Conservation (phyloP, 257 asterid species). For the Jaltomata sinuosa region DNA sequence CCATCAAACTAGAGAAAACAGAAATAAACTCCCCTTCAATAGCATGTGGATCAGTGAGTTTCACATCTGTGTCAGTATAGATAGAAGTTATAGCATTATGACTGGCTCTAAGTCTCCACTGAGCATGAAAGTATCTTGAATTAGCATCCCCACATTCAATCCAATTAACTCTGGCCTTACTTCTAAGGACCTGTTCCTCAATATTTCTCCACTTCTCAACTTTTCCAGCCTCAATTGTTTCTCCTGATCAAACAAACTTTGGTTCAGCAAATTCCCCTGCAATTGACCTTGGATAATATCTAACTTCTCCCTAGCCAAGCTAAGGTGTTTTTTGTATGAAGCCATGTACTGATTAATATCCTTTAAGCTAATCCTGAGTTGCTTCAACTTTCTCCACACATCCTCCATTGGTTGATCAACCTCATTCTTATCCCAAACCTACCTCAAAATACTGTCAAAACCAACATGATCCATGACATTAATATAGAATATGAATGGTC, state of each 20-base stretch:
- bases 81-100: neutral
- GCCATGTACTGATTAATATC: too few relatives aligned
- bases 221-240: too few relatives aligned
- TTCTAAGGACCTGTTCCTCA: too few relatives aligned
- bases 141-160: neutral
- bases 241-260: too few relatives aligned
- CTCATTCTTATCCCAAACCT: too few relatives aligned
- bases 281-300: too few relatives aligned
- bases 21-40: neutral
- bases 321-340: too few relatives aligned
- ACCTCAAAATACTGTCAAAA: neutral
- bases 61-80: neutral
- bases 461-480: neutral
- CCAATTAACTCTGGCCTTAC: too few relatives aligned
- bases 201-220: too few relatives aligned
- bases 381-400: neutral
- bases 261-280: too few relatives aligned
- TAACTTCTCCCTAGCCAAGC: too few relatives aligned
- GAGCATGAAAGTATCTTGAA: neutral
- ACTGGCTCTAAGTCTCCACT: neutral
- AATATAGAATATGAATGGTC: neutral
- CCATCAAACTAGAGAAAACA: neutral
- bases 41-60: neutral
- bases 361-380: neutral
- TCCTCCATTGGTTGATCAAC: neutral